Conservation (phyloP, 140 eudicot species). For the Erigeron philadelphicus region DNA sequence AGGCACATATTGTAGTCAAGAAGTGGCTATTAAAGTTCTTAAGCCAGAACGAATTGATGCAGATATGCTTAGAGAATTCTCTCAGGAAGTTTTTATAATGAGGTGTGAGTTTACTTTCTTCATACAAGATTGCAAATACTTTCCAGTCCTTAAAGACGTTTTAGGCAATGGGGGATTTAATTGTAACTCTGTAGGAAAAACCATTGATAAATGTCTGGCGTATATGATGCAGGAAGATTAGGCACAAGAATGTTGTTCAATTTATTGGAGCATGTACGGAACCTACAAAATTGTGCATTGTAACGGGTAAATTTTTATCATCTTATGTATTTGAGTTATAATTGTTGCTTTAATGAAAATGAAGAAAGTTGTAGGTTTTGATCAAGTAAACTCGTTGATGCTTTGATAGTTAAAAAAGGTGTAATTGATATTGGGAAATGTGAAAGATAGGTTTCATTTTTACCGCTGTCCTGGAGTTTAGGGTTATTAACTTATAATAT, state of each 20-base stretch:
- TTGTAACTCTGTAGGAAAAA: not conserved
- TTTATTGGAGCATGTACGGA: slow-evolving; percentile 76
- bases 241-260: slow-evolving; percentile 82
- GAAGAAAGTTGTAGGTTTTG: too few relatives aligned
- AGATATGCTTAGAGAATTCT: slow-evolving; percentile 69
- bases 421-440: too few relatives aligned
- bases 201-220: slow-evolving; percentile 11
- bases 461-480: too few relatives aligned
- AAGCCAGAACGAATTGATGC: slow-evolving; percentile 64
- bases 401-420: too few relatives aligned
- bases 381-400: too few relatives aligned
- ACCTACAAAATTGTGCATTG: slow-evolving; percentile 65
- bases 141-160: not conserved
- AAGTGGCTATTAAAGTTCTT: slow-evolving; percentile 78
- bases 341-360: not conserved
- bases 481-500: too few relatives aligned
- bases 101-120: slow-evolving; percentile 38
- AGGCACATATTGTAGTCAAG: slow-evolving; percentile 85
- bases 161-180: slow-evolving; percentile 2
- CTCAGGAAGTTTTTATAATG: slow-evolving; percentile 77
- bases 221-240: slow-evolving; percentile 50
- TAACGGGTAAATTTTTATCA: slow-evolving; percentile 45
- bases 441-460: too few relatives aligned
- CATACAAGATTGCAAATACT: too few relatives aligned
- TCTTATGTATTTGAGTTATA: slow-evolving; percentile 7